Percentiles rank a stretch among this genome's conserved stretches.
Conservation (phyloP, 257 asterid species). For the Gynochthodes officinalis region DNA sequence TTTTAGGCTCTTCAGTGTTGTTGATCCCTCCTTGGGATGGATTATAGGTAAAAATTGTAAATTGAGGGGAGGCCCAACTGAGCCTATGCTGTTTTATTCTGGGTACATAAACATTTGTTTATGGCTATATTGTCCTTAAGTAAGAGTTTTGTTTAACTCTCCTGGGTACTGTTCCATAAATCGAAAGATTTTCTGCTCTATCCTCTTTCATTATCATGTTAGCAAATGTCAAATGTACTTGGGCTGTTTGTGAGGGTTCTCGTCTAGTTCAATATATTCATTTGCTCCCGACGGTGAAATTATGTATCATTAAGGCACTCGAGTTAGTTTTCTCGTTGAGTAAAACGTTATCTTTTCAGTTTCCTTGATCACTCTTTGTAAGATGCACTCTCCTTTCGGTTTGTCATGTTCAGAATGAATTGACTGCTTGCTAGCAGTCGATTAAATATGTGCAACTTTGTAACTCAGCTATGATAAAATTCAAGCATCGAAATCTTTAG, state of each 20-base stretch:
- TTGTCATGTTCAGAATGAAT: background rate
- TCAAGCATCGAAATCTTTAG: slow-evolving; percentile 18
- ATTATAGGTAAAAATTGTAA: slow-evolving; percentile 37
- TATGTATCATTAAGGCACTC: too few relatives aligned
- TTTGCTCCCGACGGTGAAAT: too few relatives aligned
- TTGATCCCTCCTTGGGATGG: slow-evolving; percentile 59
- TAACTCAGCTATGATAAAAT: slow-evolving; percentile 26
- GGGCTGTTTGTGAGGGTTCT: too few relatives aligned
- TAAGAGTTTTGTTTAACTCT: background rate
- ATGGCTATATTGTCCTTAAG: background rate
- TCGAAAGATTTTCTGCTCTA: too few relatives aligned
- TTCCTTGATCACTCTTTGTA: too few relatives aligned
- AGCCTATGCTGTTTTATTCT: slow-evolving; percentile 5
- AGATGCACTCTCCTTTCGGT: background rate
- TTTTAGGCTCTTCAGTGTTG: slow-evolving; percentile 24
- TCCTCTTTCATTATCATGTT: too few relatives aligned
- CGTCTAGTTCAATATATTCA: too few relatives aligned
- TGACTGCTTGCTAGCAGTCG: background rate
- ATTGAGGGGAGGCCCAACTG: slow-evolving; percentile 3
- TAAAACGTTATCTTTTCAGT: background rate
- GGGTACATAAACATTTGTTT: slow-evolving; percentile 7
- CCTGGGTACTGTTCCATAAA: too few relatives aligned
- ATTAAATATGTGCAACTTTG: too few relatives aligned
- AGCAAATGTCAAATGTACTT: too few relatives aligned
- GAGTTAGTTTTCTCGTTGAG: too few relatives aligned